Conservation (phyloP, 192 early-diverging fungal genomes). For the Entomortierella beljakovae region DNA sequence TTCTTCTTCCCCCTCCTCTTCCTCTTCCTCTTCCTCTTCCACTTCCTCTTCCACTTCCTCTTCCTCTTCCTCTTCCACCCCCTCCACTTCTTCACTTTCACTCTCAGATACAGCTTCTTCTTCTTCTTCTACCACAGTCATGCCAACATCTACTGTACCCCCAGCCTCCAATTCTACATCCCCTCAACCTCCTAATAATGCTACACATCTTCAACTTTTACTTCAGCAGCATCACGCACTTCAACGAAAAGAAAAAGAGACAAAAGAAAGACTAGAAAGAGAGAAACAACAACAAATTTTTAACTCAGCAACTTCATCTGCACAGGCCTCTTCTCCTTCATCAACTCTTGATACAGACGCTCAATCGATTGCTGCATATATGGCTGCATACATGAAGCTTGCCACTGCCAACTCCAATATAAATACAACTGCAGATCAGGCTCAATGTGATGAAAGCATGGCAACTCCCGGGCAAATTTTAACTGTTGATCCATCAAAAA, state of each 20-base stretch:
- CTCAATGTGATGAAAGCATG: neutral
- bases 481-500: constrained; percentile 23
- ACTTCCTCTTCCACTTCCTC: constrained; percentile 3
- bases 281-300: constrained; percentile 10
- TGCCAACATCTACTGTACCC: constrained; percentile 4
- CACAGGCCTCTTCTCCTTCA: neutral
- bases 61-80: neutral
- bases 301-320: constrained; percentile 2
- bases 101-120: neutral
- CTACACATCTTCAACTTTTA: constrained; percentile 38
- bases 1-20: neutral
- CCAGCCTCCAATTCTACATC: constrained; percentile 1
- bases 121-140: neutral
- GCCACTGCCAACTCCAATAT: neutral
- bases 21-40: neutral
- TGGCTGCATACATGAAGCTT: constrained; percentile 35
- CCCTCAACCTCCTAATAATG: constrained; percentile 5
- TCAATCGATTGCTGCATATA: constrained; percentile 50
- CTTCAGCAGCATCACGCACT: constrained; percentile 51
- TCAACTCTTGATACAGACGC: constrained; percentile 34
- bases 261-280: constrained; percentile 15
- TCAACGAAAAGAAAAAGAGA: constrained; percentile 33
- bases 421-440: constrained; percentile 15
- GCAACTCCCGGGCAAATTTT: neutral
- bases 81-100: neutral